These are phyloP conservation scores for Ostreobium quekettii DNA, from an alignment of 139 green algal genomes.

Conservation along the genomic window DNA sequence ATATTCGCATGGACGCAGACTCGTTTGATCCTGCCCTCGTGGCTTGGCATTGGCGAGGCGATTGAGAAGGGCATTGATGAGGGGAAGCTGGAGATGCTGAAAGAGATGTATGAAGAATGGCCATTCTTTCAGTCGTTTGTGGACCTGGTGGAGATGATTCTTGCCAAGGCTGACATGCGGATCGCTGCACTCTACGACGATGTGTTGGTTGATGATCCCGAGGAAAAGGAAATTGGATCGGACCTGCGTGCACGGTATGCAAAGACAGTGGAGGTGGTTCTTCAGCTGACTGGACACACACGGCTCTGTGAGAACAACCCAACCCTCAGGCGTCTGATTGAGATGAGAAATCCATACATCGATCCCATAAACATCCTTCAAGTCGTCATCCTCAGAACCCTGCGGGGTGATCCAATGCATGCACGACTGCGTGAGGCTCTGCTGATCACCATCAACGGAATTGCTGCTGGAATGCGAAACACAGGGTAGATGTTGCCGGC, in stretches of 20 bases:
- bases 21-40: constrained; percentile 91
- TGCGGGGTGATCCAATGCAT: constrained; percentile 51
- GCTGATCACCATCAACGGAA: constrained; percentile 93
- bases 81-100: constrained; percentile 53
- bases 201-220: constrained; percentile 30
- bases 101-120: constrained; percentile 93
- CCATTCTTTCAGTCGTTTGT: constrained; percentile 94
- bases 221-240: constrained; percentile 52
- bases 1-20: constrained; percentile 98
- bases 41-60: constrained; percentile 91
- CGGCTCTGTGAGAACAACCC: constrained; percentile 59
- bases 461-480: constrained; percentile 96
- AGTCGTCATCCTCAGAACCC: constrained; percentile 66
- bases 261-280: constrained; percentile 36
- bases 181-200: constrained; percentile 66
- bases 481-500: too few species aligned
- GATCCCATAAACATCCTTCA: constrained; percentile 91
- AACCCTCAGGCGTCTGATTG: constrained; percentile 69
- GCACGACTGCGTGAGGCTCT: constrained; percentile 57
- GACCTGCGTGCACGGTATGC: constrained; percentile 53
- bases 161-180: constrained; percentile 88
- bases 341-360: constrained; percentile 83
- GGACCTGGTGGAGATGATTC: constrained; percentile 98
- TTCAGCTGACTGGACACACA: constrained; percentile 63
- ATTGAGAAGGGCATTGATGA: constrained; percentile 51